Percentiles rank a stretch among this genome's conserved stretches.
Conservation (phyloP, 106 monocot species). For the Acorus calamus region DNA sequence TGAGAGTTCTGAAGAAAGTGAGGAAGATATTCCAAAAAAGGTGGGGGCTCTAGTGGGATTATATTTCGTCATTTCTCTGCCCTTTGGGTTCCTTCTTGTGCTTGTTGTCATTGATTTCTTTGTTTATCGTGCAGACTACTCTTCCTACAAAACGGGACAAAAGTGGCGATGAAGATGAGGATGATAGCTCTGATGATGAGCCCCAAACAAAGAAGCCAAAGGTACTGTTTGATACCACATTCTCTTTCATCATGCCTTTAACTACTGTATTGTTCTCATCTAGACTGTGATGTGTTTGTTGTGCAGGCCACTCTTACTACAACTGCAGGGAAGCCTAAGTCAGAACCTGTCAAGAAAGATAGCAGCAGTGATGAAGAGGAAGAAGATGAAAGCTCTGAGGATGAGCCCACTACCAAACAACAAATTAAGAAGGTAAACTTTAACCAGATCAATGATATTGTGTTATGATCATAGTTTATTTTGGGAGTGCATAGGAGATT, state of each 20-base stretch:
- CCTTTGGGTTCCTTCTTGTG: too few relatives aligned
- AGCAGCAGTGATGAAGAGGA: conserved; percentile 51
- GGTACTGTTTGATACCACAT: too few relatives aligned
- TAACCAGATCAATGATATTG: not conserved
- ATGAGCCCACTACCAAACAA: conserved; percentile 26
- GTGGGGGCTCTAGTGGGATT: conserved; percentile 13
- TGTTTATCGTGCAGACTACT: conserved; percentile 10
- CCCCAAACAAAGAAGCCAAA: too few relatives aligned
- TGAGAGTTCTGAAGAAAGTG: conserved; percentile 51
- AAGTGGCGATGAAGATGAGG: conserved; percentile 49
- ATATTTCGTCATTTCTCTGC: too few relatives aligned
- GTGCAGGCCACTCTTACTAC: conserved; percentile 15
- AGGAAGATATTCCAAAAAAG: conserved; percentile 41
- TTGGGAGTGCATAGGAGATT: not conserved
- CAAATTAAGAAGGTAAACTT: conserved; percentile 11
- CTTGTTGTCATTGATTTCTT: not conserved
- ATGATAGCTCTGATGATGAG: conserved; percentile 38
- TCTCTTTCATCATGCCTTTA: too few relatives aligned
- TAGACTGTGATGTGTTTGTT: not conserved
- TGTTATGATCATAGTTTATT: not conserved
- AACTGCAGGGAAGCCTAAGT: too few relatives aligned
- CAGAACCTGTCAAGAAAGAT: conserved; percentile 9
- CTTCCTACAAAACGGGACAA: conserved; percentile 21
- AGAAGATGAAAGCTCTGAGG: conserved; percentile 69
- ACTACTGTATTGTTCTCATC: too few relatives aligned